Conservation (phyloP, 495 filamentous ascomycete genomes). For the Penicillium nucicola region DNA sequence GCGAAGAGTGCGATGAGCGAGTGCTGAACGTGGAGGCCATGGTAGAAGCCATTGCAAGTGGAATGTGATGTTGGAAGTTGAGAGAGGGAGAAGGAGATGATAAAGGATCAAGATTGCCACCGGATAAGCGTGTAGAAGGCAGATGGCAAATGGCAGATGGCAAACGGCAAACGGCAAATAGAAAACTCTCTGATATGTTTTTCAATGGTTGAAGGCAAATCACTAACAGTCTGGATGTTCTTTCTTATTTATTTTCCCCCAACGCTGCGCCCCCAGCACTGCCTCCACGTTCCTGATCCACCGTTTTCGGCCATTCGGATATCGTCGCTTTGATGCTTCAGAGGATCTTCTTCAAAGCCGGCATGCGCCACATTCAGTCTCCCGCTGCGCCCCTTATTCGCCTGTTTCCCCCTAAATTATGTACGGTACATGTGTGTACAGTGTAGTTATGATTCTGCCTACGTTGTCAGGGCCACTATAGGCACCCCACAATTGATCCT, state of each 20-base stretch:
- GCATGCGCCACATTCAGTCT: neutral
- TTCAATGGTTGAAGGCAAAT: neutral
- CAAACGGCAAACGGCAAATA: no score
- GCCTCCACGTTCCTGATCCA: constrained; percentile 4
- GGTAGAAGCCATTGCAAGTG: constrained; percentile 20
- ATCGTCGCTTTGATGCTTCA: no score
- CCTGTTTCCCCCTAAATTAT: no score
- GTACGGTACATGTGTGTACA: no score
- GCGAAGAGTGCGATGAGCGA: constrained; percentile 34
- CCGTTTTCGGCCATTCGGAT: neutral
- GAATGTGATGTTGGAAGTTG: neutral
- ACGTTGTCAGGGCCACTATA: neutral
- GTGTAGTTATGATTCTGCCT: constrained; percentile 2
- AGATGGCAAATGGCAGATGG: constrained; percentile 1
- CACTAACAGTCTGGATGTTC: neutral
- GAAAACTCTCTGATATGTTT: no score
- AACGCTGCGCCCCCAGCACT: neutral
- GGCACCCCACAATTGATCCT: no score
- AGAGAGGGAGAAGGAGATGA: constrained; percentile 9
- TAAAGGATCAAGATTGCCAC: constrained; percentile 17
- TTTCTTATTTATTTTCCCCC: neutral
- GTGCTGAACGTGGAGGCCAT: constrained; percentile 27
- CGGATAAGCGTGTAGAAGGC: constrained; percentile 2
- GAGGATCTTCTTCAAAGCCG: no score
- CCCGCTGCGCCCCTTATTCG: neutral